Evolutionary conservation across 2,329 filamentous ascomycete genomes (phyloP).

Genomic region (Colletotrichum higginsianum): DNA sequence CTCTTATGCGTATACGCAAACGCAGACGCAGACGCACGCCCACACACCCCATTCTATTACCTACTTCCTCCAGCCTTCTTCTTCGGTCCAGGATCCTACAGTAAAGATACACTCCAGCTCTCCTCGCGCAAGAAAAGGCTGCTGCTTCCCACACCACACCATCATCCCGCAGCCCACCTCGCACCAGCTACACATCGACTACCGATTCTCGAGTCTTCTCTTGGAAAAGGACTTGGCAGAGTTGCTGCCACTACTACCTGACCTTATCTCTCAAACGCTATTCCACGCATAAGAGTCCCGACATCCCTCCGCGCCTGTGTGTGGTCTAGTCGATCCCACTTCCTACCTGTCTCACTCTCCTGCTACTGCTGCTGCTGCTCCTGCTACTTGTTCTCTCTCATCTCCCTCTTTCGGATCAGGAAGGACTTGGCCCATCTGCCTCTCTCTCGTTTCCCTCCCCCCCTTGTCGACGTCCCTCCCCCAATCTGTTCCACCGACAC

Average conservation of each 20-base stretch:
- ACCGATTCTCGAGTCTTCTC: slow-evolving; percentile 24
- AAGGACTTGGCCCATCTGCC: slow-evolving; percentile 10
- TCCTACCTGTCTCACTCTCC: slow-evolving; percentile 40
- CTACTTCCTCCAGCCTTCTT: slow-evolving; percentile 34
- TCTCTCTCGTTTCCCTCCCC: slow-evolving; percentile 19
- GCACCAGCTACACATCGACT: slow-evolving; percentile 27
- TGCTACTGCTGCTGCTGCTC: neutral
- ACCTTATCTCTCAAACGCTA: slow-evolving; percentile 33
- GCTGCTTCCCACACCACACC: slow-evolving; percentile 31
- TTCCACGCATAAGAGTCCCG: slow-evolving; percentile 34
- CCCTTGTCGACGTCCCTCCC: slow-evolving; percentile 13
- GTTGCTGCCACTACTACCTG: slow-evolving; percentile 8
- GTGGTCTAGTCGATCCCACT: slow-evolving; percentile 24
- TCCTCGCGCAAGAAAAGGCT: slow-evolving; percentile 37
- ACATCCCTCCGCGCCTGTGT: slow-evolving; percentile 38
- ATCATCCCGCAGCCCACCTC: slow-evolving; percentile 28
- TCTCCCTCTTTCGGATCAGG: neutral
- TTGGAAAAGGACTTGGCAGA: slow-evolving; percentile 9
- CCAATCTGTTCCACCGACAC: slow-evolving; percentile 30
- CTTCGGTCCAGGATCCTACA: slow-evolving; percentile 26
- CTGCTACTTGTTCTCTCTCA: slow-evolving; percentile 12
- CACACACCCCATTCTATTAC: neutral
- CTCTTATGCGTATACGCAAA: too few species aligned
- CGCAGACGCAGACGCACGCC: slow-evolving; percentile 31
- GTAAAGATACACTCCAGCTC: slow-evolving; percentile 27